Base-by-base conservation (phyloP, 106 monocot species). In the Apostasia shenzhenica region DNA sequence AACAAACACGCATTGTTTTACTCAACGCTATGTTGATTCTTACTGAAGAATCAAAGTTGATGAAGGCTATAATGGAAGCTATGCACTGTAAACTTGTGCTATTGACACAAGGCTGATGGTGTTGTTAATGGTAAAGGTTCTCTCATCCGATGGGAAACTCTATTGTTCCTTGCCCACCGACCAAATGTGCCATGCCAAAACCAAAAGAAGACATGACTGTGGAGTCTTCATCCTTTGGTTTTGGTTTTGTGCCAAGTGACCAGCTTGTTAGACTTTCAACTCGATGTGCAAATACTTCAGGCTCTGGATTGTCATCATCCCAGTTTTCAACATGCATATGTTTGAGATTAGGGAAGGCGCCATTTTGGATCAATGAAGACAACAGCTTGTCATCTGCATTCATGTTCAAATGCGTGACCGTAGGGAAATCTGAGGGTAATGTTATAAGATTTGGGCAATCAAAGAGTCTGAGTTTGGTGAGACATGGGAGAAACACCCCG, bases 391-490 rank as follows among this genome's bases (percentile, higher is more conserved):
- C 68, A 6, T 61, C 72, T n/a, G 47, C 48, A 43, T 58, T 7
- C 73, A 59, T 59, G 3, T 1, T 10, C 26, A 70, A 52, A 8
- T 1, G 0, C 46, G 1, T 50, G 11, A 78, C 73, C 6, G 61
- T 39, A 43, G 57, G 67, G 10, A 78, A 78, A 61, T 2, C 44
- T 9, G 72, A 67, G 8, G 67, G 78, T 13, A 78, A 52, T 9
- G 57, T 54, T 47, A 43, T 78, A 46, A 78, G 38, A 4, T 61
- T 67, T 45, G 78, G 78, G 67, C 78, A 78, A 9, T 48, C 9
- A 1, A 2, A 2, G 3, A 78, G 45, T 11, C 0, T 52, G n/a
- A 78, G 72, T 43, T 72, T 73, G 43, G 37, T 2, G 3, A 73
- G 67, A 11, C n/a, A 13, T n/a, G 78, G 78, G 8, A 78, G 45